Base-by-base conservation (phyloP, 176 grass and related monocot genomes). In the Eragrostis nindensis region DNA sequence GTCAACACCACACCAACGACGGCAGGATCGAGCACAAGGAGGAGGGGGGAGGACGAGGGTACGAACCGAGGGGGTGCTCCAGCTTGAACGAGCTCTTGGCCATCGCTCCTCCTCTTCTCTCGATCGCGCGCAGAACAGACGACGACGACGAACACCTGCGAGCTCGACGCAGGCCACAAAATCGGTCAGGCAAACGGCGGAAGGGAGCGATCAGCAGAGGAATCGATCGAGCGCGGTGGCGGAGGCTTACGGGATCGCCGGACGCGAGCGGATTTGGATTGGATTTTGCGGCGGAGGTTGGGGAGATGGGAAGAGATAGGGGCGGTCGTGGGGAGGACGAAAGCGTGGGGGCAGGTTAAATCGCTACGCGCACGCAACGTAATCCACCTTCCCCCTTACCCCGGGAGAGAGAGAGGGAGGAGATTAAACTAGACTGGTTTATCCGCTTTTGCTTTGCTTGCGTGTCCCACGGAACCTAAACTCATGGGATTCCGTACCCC, bases 41-140 rank as follows among this genome's bases (percentile, higher is more conserved):
- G 1, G 25, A 2, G 3, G 26, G 5, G 5, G 8, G 21, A 1
- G 13, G 1, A 32, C 11, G 46, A 21, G 42, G 25, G 7, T 32
- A 84, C 93, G 68, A 52, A 97, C 94, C 90, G 2, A 97, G 83
- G 8, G 94, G 88, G 56, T 97, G 90, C 85, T 97, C 94, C 83
- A 97, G 62, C 76, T 89, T 97, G 88, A 97, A 97, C 85, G 89
- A 90, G 64, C 83, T 94, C 85, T 55, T 77, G 24, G 85, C 87
- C 92, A 97, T 97, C 17, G 61, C 64, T 15, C 67, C 26, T 18
- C 22, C 38, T 18, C 19, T 25, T 77, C 53, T 59, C 46, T 53
- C 29, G 44, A 40, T 32, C 75, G 41, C 59, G 2, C 57, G 40
- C 54, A 40, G 48, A 1, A 5, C 5, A 2, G 4, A 38, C n/a